Evolutionary conservation across 305 asterid species (phyloP).

Genomic region (Ilex paraguariensis): DNA sequence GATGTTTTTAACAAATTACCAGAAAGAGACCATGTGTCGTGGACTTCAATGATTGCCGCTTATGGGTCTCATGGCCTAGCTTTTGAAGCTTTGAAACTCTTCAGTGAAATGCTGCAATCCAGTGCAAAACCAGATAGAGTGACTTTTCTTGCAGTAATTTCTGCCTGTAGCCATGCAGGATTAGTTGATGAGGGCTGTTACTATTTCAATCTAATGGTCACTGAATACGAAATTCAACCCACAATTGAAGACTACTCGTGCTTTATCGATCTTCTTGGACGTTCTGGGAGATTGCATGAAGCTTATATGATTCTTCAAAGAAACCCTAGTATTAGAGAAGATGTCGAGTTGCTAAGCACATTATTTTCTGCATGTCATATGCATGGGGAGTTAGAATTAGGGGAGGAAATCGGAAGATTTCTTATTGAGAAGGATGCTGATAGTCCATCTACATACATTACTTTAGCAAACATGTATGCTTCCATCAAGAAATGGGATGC

Average conservation of each 20-base stretch:
- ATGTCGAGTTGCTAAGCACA: conserved; percentile 57
- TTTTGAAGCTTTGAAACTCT: conserved; percentile 51
- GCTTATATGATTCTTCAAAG: conserved; percentile 57
- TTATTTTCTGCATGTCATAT: conserved; percentile 57
- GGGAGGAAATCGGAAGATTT: conserved; percentile 47
- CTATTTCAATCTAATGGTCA: conserved; percentile 49
- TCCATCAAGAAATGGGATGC: conserved; percentile 51
- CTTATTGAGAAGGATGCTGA: conserved; percentile 46
- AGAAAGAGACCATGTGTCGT: conserved; percentile 58
- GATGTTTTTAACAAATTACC: conserved; percentile 45
- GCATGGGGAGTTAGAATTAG: conserved; percentile 53
- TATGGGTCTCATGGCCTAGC: conserved; percentile 81
- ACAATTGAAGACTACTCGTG: conserved; percentile 67
- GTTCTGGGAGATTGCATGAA: conserved; percentile 66
- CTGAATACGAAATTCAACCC: conserved; percentile 44
- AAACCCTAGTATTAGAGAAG: conserved; percentile 26
- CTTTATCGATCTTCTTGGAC: conserved; percentile 67
- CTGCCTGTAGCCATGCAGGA: conserved; percentile 88
- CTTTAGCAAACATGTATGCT: conserved; percentile 67
- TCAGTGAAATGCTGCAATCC: conserved; percentile 45
- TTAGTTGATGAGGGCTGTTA: conserved; percentile 53
- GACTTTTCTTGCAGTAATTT: conserved; percentile 66
- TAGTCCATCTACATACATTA: conserved; percentile 57
- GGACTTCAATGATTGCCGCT: conserved; percentile 83
- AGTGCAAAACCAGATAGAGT: conserved; percentile 60